These are phyloP conservation scores for Dendrostoma leiphaemia DNA, from an alignment of 2,329 filamentous ascomycete genomes.

Conservation along the genomic window DNA sequence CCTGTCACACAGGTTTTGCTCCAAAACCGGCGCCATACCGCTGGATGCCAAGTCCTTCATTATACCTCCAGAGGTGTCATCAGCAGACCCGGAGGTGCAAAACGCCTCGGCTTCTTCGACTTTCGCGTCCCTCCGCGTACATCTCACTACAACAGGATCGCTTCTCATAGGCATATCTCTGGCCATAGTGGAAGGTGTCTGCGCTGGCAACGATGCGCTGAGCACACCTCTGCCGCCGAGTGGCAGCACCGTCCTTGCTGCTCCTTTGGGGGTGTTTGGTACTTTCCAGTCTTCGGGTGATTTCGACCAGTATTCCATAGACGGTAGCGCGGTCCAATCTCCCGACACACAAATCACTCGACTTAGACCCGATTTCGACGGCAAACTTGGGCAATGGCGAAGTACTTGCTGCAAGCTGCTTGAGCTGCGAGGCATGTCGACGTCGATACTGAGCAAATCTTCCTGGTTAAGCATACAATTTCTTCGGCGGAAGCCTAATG, in stretches of 20 bases:
- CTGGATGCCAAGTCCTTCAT: constrained; percentile 53
- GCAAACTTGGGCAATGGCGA: constrained; percentile 46
- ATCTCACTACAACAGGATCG: constrained; percentile 55
- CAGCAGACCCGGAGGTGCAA: constrained; percentile 27
- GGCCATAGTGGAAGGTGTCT: constrained; percentile 45
- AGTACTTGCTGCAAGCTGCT: constrained; percentile 49
- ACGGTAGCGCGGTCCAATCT: constrained; percentile 44
- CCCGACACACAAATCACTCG: constrained; percentile 51
- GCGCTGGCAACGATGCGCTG: constrained; percentile 43
- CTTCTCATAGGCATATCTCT: constrained; percentile 50
- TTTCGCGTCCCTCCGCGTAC: constrained; percentile 49
- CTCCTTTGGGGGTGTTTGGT: constrained; percentile 52
- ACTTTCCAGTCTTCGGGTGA: constrained; percentile 37
- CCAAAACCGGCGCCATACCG: constrained; percentile 46
- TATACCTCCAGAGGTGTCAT: constrained; percentile 33
- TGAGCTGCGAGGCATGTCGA: constrained; percentile 47
- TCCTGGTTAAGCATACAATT: constrained; percentile 53
- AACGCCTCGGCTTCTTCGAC: constrained; percentile 32
- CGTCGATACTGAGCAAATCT: constrained; percentile 40
- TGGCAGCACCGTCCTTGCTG: constrained; percentile 48
- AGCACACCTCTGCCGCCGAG: constrained; percentile 37
- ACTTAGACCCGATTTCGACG: constrained; percentile 37
- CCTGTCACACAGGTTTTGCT: constrained; percentile 49
- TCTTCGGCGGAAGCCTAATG: constrained; percentile 41
- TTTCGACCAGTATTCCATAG: constrained; percentile 32